Evolutionary conservation across 73 alveolate species (phyloP).

Genomic region (Paraurostyla sp.): DNA sequence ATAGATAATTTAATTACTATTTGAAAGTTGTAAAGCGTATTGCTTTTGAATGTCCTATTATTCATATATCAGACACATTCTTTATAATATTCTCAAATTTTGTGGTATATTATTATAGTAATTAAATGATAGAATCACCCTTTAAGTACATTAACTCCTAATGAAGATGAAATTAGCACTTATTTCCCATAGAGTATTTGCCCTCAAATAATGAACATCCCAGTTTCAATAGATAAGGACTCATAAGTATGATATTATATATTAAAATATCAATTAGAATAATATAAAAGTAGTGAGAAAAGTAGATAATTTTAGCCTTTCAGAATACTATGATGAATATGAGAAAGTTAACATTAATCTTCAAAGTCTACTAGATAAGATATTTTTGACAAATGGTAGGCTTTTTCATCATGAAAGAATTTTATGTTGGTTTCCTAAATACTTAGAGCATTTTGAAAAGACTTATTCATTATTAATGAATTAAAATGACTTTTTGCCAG

Average conservation of each 20-base stretch:
- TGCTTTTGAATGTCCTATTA: conserved; percentile 66
- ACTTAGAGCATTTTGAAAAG: conserved; percentile 25
- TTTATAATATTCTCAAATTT: background rate
- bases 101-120: background rate
- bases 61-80: conserved; percentile 58
- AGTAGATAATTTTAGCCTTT: background rate
- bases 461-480: conserved; percentile 21
- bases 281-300: background rate
- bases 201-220: conserved; percentile 38
- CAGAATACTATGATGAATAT: conserved; percentile 48
- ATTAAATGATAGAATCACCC: conserved; percentile 25
- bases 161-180: conserved; percentile 64
- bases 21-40: conserved; percentile 54
- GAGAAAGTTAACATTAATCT: conserved; percentile 16
- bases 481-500: conserved; percentile 59
- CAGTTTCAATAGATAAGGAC: conserved; percentile 1
- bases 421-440: conserved; percentile 67
- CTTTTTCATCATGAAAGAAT: conserved; percentile 60
- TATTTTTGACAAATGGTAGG: conserved; percentile 60
- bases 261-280: background rate
- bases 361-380: background rate
- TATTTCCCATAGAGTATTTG: background rate
- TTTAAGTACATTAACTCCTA: background rate
- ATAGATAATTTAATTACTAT: conserved; percentile 18
- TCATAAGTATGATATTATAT: background rate